phyloP scores from a whole-genome alignment of 1,139 yeast species.

The Kodamaea sp. region DNA sequence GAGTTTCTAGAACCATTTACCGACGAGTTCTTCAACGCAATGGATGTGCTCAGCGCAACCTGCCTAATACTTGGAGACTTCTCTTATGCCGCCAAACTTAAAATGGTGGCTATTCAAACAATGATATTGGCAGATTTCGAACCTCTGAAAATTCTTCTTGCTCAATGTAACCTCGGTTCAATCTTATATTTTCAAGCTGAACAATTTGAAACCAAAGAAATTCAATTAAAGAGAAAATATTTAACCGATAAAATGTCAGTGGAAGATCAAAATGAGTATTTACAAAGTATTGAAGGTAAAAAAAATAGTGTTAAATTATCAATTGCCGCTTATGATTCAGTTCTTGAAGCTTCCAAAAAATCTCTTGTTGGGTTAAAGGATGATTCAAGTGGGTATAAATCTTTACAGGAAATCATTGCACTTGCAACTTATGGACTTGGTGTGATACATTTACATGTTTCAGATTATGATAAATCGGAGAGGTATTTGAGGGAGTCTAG shows the following conservation, averaged over 20 bases:
- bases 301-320: constrained; percentile 44
- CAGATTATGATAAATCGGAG: constrained; percentile 55
- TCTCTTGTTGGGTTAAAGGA: constrained; percentile 4
- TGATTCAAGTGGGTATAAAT: constrained; percentile 2
- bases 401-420: constrained; percentile 41
- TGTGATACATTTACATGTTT: constrained; percentile 62
- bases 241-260: constrained; percentile 11
- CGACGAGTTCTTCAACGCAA: constrained; percentile 70
- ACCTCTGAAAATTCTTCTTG: constrained; percentile 59
- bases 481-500: constrained; percentile 66
- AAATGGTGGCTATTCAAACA: constrained; percentile 65
- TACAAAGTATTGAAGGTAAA: constrained; percentile 25
- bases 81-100: constrained; percentile 58
- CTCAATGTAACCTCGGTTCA: constrained; percentile 72
- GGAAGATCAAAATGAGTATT: constrained; percentile 16
- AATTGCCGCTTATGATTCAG: constrained; percentile 47
- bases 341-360: constrained; percentile 51
- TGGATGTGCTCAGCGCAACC: constrained; percentile 67
- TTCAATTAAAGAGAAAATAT: constrained; percentile 24
- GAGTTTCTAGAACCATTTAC: constrained; percentile 68
- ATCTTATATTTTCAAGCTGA: constrained; percentile 69
- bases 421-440: constrained; percentile 84
- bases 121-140: constrained; percentile 71
- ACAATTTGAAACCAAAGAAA: constrained; percentile 53
- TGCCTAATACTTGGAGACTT: constrained; percentile 67